Conservation (phyloP, 2,329 filamentous ascomycete species). For the Cladophialophora carrionii region DNA sequence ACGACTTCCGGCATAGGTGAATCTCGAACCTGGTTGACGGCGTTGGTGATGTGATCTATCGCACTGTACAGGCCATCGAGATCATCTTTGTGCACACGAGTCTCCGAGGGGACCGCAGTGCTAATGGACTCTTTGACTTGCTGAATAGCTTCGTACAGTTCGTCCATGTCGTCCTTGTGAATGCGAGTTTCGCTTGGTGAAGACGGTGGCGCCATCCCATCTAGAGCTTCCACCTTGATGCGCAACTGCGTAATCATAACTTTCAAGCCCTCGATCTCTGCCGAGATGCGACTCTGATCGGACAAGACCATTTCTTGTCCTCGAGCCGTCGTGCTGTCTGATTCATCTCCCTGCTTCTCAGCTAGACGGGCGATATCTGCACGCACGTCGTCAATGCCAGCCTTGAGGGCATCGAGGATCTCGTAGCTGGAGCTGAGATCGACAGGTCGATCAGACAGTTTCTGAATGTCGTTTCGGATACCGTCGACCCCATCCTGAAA, state of each 20-base stretch:
- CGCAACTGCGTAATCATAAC: conserved; percentile 78
- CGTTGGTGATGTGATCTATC: conserved; percentile 58
- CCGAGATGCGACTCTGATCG: conserved; percentile 58
- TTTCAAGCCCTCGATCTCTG: conserved; percentile 85
- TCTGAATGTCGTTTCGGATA: conserved; percentile 73
- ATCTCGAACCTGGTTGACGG: conserved; percentile 53
- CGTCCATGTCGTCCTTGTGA: conserved; percentile 54
- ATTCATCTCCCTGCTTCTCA: conserved; percentile 54
- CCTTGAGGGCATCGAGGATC: conserved; percentile 82
- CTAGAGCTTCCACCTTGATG: conserved; percentile 80
- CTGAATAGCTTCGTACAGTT: conserved; percentile 50
- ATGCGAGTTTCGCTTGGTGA: conserved; percentile 47
- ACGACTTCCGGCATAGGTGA: conserved; percentile 46
- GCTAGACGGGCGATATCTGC: conserved; percentile 78
- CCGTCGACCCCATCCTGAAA: conserved; percentile 72
- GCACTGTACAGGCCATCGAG: conserved; percentile 51
- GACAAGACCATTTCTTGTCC: conserved; percentile 63
- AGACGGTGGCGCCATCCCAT: conserved; percentile 56
- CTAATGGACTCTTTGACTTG: conserved; percentile 59
- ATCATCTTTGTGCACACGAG: conserved; percentile 52
- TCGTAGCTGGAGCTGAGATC: conserved; percentile 87
- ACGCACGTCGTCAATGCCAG: conserved; percentile 75
- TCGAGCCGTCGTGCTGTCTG: conserved; percentile 56
- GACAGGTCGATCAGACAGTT: conserved; percentile 74
- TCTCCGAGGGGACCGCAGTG: conserved; percentile 33